Evolutionary conservation across 2,329 filamentous ascomycete species (phyloP).

Genomic region (Sclerotinia subarctica): DNA sequence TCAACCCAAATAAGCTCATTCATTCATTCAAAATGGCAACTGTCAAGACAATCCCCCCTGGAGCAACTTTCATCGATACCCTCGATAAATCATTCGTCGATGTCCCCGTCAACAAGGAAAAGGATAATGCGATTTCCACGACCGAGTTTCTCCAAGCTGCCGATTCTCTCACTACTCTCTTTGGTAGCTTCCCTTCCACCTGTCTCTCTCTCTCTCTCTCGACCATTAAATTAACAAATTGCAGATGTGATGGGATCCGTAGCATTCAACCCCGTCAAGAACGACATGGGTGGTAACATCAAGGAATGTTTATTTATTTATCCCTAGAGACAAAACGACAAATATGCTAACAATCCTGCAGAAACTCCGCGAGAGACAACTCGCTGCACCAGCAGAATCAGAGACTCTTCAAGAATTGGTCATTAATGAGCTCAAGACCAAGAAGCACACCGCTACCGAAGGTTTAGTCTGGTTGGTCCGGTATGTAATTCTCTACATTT

Average conservation of each 20-base stretch:
- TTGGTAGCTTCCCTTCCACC: slow-evolving; percentile 54
- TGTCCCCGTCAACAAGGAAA: slow-evolving; percentile 70
- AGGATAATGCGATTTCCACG: slow-evolving; percentile 76
- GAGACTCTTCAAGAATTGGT: slow-evolving; percentile 81
- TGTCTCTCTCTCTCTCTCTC: neutral
- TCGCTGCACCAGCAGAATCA: slow-evolving; percentile 74
- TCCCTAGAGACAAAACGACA: neutral
- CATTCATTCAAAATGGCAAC: slow-evolving; percentile 31
- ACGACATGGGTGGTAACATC: slow-evolving; percentile 86
- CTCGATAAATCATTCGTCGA: slow-evolving; percentile 80
- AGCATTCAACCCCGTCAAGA: slow-evolving; percentile 88
- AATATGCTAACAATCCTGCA: slow-evolving; percentile 40
- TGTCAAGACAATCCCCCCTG: slow-evolving; percentile 34
- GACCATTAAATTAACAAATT: neutral
- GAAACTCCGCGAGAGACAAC: slow-evolving; percentile 86
- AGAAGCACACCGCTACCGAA: slow-evolving; percentile 85
- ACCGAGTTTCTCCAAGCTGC: slow-evolving; percentile 87
- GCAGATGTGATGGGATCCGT: slow-evolving; percentile 62
- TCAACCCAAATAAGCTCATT: neutral
- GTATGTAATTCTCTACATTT: slow-evolving; percentile 57
- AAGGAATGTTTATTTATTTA: slow-evolving; percentile 54
- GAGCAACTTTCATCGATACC: slow-evolving; percentile 75
- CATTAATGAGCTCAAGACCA: slow-evolving; percentile 80
- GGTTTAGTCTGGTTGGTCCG: slow-evolving; percentile 88
- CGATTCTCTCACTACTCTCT: slow-evolving; percentile 81